Evolutionary conservation across 1,284 basidiomycete genomes (phyloP).

Genomic region (Hemileia vastatrix): DNA sequence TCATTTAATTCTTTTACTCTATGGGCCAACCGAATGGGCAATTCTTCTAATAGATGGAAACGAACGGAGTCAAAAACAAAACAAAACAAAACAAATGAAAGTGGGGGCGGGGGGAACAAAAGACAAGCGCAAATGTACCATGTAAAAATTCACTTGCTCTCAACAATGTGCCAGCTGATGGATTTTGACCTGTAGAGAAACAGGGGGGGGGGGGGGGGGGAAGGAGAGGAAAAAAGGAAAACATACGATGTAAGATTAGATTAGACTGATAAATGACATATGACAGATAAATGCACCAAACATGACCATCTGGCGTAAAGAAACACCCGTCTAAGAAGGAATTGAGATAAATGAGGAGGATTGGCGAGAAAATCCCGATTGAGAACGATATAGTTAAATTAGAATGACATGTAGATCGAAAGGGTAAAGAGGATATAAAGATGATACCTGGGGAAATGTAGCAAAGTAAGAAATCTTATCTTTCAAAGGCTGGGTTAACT

Average conservation of each 20-base stretch:
- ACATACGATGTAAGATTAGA: not conserved
- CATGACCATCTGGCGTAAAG: conserved; percentile 79
- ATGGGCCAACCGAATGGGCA: conserved; percentile 89
- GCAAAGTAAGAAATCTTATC: conserved; percentile 89
- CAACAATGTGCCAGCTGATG: conserved; percentile 73
- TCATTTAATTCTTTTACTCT: conserved; percentile 93
- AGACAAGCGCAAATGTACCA: conserved; percentile 48
- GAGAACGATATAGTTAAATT: not conserved
- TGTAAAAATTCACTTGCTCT: conserved; percentile 73
- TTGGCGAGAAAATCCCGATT: not conserved
- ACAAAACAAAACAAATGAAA: not conserved
- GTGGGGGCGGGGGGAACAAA: not conserved
- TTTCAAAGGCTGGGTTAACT: conserved; percentile 53
- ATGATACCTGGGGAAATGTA: conserved; percentile 74
- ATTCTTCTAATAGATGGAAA: too few relatives aligned
- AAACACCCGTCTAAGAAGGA: conserved; percentile 51
- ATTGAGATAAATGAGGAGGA: not conserved
- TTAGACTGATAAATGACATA: not conserved
- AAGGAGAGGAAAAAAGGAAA: not conserved
- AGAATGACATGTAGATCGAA: not conserved
- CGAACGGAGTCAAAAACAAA: not conserved
- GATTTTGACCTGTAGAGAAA: conserved; percentile 58
- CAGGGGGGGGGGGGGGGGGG: not conserved
- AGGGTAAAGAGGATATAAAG: not conserved
- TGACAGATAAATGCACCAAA: conserved; percentile 46